A percentile compares a stretch with the other conserved stretches of the same genome.
phyloP scores from a whole-genome alignment of 2,329 filamentous ascomycete species.

The Penicillium sp. region DNA sequence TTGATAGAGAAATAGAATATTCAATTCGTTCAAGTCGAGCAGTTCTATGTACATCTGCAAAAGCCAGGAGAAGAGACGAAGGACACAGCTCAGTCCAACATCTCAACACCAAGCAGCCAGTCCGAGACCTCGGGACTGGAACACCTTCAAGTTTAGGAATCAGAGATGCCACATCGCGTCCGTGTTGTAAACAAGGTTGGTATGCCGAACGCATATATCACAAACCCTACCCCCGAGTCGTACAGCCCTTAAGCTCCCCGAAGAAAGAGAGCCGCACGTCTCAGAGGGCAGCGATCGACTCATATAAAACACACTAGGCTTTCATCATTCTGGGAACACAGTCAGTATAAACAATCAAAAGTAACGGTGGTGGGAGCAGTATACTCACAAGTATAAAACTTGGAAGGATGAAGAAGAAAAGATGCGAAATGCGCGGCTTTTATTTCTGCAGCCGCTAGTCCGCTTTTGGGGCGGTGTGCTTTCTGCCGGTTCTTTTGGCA shows the following conservation, averaged over 20 bases:
- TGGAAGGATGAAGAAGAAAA: constrained; percentile 87
- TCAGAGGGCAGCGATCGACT: constrained; percentile 66
- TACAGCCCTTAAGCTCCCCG: constrained; percentile 84
- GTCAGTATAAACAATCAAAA: constrained; percentile 18
- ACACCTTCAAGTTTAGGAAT: constrained; percentile 59
- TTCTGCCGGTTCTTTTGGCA: constrained; percentile 11
- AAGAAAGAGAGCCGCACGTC: constrained; percentile 73
- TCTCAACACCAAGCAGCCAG: constrained; percentile 11
- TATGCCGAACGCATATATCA: constrained; percentile 99
- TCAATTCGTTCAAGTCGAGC: background rate
- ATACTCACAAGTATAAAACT: constrained; percentile 93
- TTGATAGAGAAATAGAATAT: background rate
- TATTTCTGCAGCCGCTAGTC: constrained; percentile 30
- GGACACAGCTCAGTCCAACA: background rate
- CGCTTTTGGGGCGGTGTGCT: constrained; percentile 21
- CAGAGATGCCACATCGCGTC: constrained; percentile 99
- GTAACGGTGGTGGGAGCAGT: constrained; percentile 3
- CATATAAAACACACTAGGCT: constrained; percentile 95
- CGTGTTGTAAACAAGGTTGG: constrained; percentile 90
- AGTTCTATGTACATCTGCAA: background rate
- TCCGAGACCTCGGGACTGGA: constrained; percentile 5
- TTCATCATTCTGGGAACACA: constrained; percentile 84
- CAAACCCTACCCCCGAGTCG: constrained; percentile 67
- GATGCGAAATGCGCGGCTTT: constrained; percentile 33
- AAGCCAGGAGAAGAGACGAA: background rate